Evolutionary conservation across 306 rosid species (phyloP).

Genomic region (Vachellia collinsii): DNA sequence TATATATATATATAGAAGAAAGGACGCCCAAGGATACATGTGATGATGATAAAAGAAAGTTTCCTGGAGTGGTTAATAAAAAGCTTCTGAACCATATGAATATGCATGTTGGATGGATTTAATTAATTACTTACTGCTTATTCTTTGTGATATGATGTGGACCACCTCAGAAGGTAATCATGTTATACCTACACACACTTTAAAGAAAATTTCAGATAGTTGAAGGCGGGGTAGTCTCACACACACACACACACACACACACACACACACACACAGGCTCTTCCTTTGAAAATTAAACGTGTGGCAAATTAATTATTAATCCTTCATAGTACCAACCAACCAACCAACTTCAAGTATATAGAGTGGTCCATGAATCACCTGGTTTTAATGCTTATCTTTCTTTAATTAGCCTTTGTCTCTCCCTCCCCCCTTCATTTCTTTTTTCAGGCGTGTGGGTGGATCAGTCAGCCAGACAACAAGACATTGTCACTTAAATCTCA

Average conservation of each 20-base stretch:
- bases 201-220: constrained; percentile 47
- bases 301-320: constrained; percentile 27
- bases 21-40: constrained; percentile 6
- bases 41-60: constrained; percentile 45
- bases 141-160: constrained; percentile 36
- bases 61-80: constrained; percentile 35
- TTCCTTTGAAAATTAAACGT: constrained; percentile 42
- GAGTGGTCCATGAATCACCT: constrained; percentile 76
- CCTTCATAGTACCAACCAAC: constrained; percentile 48
- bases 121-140: constrained; percentile 19
- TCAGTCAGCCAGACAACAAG: constrained; percentile 36
- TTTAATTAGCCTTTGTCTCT: constrained; percentile 43
- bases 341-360: constrained; percentile 43
- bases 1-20: not conserved
- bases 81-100: constrained; percentile 43
- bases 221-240: constrained; percentile 5
- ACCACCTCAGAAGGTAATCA: constrained; percentile 53
- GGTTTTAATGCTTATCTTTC: constrained; percentile 50
- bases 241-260: too few relatives aligned
- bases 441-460: constrained; percentile 51
- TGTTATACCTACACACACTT: constrained; percentile 36
- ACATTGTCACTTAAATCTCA: constrained; percentile 6
- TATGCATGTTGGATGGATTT: constrained; percentile 48
- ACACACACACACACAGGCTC: too few relatives aligned
- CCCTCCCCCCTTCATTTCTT: not conserved